Base-by-base conservation (phyloP, 2,329 filamentous ascomycete genomes). In the Passalora sequoiae region DNA sequence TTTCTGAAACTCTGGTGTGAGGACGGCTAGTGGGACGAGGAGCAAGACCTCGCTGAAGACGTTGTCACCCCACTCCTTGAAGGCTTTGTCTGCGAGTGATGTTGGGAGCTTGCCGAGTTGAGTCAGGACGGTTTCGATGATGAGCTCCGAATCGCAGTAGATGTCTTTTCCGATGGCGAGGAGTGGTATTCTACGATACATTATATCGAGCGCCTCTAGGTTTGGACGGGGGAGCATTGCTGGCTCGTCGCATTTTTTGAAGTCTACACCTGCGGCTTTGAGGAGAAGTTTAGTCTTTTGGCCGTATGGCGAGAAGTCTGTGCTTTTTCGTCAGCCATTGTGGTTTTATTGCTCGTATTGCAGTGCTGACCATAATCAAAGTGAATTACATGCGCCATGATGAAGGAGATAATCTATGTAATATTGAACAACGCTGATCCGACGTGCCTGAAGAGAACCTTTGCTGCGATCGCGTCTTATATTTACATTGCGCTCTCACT, bases 131-230 rank as follows among this genome's bases (percentile, higher is more conserved):
- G 48, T 40, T 20, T 57, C 48, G 38, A 58, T 51, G 35, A 62
- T 57, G 13, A 50, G 46, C 13, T 47, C 35, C 28, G 49, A 53
- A 48, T 63, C 60, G 38, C 43, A 47, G 50, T 60, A 63, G 44
- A 63, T 44, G 37, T 63, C 59, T 19, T 60, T 58, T 28, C 60
- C 60, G 10, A 63, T 46, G 8, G 59, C 51, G 9, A 63, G 44
- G 37, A 63, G 36, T 2, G 60, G 60, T 24, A 63, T 61, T 36
- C 60, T 55, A 16, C 60, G 57, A 46, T 61, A 61, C 6, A 56
- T 60, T 35, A 63, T 55, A 6, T 55, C 59, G 7, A 63, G 37
- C 4, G 44, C 50, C 43, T 59, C 54, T n/a, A 63, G 52, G 30
- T 59, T 53, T 10, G 53, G 53, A 19, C 60, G 58, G 7, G 60